phyloP scores from a whole-genome alignment of 225 moss, liverwort and hornwort genomes.

The Rhytidiadelphus loreus region DNA sequence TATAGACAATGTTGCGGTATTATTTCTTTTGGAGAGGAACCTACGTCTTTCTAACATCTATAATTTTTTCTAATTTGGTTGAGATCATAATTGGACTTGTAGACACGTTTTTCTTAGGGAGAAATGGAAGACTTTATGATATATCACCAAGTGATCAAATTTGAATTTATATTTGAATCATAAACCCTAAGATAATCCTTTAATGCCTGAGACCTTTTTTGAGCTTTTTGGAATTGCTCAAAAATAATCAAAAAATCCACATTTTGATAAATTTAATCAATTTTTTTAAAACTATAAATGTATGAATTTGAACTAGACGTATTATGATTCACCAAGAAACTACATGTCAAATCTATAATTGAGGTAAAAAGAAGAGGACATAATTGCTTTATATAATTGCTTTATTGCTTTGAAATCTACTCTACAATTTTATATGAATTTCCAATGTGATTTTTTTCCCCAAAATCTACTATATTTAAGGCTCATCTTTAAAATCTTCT shows the following conservation, averaged over 20 bases:
- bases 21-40: neutral
- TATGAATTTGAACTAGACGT: neutral
- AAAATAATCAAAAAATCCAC: accelerated
- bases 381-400: too few relatives aligned
- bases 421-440: too few relatives aligned
- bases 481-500: too few relatives aligned
- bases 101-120: accelerated
- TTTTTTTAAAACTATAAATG: neutral
- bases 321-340: neutral
- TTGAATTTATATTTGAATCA: neutral
- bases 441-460: too few relatives aligned
- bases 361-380: too few relatives aligned
- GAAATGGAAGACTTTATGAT: neutral
- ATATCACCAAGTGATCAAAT: neutral
- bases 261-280: neutral
- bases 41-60: neutral
- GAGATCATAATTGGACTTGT: neutral
- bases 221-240: neutral
- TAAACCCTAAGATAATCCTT: accelerated
- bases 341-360: neutral
- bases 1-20: neutral
- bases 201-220: neutral
- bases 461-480: too few relatives aligned
- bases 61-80: neutral
- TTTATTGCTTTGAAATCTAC: too few relatives aligned